A percentile compares a stretch with the other conserved stretches of the same genome.
These are phyloP conservation scores for Agastache rugosa DNA, from an alignment of 257 asterid genomes.

Conservation along the genomic window DNA sequence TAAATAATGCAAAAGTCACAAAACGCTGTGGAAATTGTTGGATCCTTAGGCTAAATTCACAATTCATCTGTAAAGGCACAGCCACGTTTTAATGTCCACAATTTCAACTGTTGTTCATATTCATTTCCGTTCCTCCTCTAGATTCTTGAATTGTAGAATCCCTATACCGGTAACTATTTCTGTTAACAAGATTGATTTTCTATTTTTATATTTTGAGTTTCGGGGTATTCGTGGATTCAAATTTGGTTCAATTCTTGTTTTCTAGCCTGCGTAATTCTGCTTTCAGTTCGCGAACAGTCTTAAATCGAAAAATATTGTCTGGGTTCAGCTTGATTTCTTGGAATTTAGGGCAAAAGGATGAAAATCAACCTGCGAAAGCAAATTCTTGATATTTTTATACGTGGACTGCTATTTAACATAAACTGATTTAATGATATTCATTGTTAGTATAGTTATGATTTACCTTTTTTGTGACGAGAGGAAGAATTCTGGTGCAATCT, in stretches of 20 bases:
- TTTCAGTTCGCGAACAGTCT: neutral
- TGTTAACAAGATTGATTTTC: neutral
- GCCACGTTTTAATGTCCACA: conserved; percentile 30
- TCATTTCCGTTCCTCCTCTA: neutral
- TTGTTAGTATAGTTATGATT: conserved; percentile 4
- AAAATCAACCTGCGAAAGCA: conserved; percentile 2
- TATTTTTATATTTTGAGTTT: neutral
- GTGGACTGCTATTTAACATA: neutral
- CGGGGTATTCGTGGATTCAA: conserved; percentile 22
- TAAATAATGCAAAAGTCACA: conserved; percentile 24
- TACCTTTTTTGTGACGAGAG: neutral
- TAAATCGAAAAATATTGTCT: neutral
- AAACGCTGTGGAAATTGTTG: conserved; percentile 30
- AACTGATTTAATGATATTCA: neutral
- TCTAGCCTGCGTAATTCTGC: conserved; percentile 15
- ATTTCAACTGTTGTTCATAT: neutral
- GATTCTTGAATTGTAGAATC: conserved; percentile 25
- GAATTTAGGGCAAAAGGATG: neutral
- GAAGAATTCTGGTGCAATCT: conserved; percentile 15
- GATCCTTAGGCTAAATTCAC: conserved; percentile 14
- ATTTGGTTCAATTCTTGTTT: conserved; percentile 29
- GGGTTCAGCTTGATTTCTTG: conserved; percentile 25
- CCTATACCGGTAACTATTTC: conserved; percentile 29
- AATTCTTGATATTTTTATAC: conserved; percentile 15
- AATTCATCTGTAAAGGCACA: conserved; percentile 16